A percentile compares a stretch with the other conserved stretches of the same genome.
These are phyloP conservation scores for Meredithiella fracta DNA, from an alignment of 2,329 filamentous ascomycete genomes.

Conservation along the genomic window DNA sequence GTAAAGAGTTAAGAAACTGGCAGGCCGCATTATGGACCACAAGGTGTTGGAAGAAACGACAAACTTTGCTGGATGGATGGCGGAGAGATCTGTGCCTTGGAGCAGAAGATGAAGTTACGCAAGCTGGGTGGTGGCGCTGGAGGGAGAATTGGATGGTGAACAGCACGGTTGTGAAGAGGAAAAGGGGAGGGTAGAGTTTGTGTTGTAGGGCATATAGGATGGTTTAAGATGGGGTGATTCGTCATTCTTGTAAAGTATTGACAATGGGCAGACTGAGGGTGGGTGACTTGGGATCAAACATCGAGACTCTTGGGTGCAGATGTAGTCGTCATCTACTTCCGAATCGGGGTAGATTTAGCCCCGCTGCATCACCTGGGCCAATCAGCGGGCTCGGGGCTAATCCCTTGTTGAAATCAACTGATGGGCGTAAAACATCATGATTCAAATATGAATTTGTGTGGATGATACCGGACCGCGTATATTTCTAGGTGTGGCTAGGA, in stretches of 20 bases:
- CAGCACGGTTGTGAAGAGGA: neutral
- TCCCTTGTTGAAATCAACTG: neutral
- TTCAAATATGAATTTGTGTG: too few species aligned
- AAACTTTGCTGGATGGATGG: too few species aligned
- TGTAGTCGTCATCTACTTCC: neutral
- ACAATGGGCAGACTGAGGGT: neutral
- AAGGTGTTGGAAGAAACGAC: neutral
- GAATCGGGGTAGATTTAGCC: neutral
- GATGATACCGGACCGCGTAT: too few species aligned
- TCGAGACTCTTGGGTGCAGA: neutral
- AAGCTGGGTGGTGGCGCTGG: neutral
- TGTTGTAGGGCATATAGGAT: too few species aligned
- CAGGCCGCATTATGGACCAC: neutral
- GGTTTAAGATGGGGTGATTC: too few species aligned
- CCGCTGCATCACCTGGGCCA: neutral
- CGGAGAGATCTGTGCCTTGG: neutral
- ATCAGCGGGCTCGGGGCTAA: neutral
- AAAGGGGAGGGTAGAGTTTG: neutral
- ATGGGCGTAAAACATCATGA: neutral
- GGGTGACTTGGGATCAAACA: neutral
- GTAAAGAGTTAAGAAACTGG: neutral
- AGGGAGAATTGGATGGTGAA: too few species aligned
- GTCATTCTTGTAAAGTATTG: neutral
- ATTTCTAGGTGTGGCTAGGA: neutral
- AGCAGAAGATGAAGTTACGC: neutral